Evolutionary conservation across 306 rosid species (phyloP).

Genomic region (Fragaria vesca): DNA sequence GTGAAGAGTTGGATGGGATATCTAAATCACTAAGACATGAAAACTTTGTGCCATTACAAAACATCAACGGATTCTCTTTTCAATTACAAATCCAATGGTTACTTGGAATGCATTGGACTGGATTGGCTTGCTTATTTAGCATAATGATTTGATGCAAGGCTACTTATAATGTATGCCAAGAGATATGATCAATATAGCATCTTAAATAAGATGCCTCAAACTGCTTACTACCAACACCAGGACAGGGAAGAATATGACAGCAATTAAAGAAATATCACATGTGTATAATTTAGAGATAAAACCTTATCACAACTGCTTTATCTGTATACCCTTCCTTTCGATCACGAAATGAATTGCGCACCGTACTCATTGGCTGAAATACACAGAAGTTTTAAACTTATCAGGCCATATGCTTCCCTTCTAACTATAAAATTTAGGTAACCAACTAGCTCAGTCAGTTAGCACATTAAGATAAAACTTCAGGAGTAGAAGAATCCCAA

Average conservation of each 20-base stretch:
- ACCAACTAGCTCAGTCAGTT: neutral
- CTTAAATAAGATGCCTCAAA: neutral
- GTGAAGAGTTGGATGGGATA: neutral
- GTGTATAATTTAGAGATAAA: slow-evolving; percentile 21
- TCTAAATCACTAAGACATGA: neutral
- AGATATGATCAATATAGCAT: neutral
- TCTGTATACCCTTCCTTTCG: slow-evolving; percentile 92
- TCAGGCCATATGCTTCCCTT: neutral
- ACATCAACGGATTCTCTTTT: neutral
- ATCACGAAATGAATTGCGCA: slow-evolving; percentile 73
- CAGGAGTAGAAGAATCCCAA: neutral
- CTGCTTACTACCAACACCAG: neutral
- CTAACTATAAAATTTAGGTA: neutral
- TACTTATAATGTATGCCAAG: neutral
- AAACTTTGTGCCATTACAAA: neutral
- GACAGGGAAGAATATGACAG: neutral
- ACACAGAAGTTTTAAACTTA: neutral
- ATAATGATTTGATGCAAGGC: neutral
- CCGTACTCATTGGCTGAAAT: slow-evolving; percentile 79
- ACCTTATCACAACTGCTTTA: slow-evolving; percentile 87
- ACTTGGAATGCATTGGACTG: neutral
- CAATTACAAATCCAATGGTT: neutral
- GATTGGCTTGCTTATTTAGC: neutral
- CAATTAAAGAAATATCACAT: neutral
- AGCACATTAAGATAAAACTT: neutral